Conservation (phyloP, 192 early-diverging fungal species). For the Coemansia sp. region DNA sequence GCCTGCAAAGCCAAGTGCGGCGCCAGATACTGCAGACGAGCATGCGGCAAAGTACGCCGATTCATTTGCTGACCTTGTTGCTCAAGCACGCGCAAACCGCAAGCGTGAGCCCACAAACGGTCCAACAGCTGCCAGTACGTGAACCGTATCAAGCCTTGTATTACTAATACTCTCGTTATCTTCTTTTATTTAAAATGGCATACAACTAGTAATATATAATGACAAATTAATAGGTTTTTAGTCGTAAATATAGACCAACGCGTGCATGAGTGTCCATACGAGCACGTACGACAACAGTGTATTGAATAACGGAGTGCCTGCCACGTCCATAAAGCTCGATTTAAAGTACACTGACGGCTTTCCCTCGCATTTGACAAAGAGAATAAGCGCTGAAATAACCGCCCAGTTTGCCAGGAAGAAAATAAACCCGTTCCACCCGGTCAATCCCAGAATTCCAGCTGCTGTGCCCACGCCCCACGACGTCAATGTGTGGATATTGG, state of each 20-base stretch:
- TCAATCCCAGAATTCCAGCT: constrained; percentile 86
- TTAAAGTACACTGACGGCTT: constrained; percentile 62
- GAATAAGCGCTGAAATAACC: constrained; percentile 59
- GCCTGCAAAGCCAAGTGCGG: neutral
- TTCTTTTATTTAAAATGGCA: neutral
- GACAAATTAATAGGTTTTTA: constrained; percentile 1
- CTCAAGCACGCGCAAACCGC: constrained; percentile 21
- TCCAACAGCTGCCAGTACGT: no score
- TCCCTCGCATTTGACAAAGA: constrained; percentile 59
- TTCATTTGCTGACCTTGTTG: constrained; percentile 28
- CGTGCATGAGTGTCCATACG: constrained; percentile 53
- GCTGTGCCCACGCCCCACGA: constrained; percentile 68
- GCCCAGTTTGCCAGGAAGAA: constrained; percentile 73
- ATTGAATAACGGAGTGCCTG: constrained; percentile 42
- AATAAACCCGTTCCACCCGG: constrained; percentile 77
- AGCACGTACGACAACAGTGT: constrained; percentile 50
- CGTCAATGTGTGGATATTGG: constrained; percentile 52
- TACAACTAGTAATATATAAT: neutral
- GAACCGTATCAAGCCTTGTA: no score
- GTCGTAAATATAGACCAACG: constrained; percentile 52
- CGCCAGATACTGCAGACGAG: constrained; percentile 8
- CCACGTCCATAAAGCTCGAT: constrained; percentile 45
- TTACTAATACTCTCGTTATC: no score
- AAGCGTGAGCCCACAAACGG: neutral
- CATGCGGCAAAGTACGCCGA: constrained; percentile 43